phyloP scores from a whole-genome alignment of 2,329 filamentous ascomycete species.

The Aspergillus hiratsukae region DNA sequence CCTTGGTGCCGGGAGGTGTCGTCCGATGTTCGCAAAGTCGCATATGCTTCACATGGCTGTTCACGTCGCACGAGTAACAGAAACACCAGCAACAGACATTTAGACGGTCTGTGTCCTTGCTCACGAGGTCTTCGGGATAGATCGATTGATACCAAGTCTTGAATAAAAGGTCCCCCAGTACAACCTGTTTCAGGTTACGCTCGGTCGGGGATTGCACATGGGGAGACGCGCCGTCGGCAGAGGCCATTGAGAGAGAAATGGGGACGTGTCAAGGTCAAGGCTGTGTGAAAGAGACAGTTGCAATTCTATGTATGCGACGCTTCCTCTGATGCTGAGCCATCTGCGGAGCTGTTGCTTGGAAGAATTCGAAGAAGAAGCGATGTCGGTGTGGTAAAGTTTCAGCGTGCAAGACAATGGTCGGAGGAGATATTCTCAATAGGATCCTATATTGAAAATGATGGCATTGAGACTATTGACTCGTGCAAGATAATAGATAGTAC shows the following conservation, averaged over 20 bases:
- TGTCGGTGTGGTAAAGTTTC: too few relatives aligned
- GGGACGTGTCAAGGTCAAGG: neutral
- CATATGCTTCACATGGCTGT: conserved; percentile 34
- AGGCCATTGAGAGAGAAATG: conserved; percentile 23
- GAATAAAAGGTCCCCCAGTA: conserved; percentile 78
- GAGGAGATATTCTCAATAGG: neutral
- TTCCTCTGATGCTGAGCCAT: neutral
- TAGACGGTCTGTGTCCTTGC: conserved; percentile 54
- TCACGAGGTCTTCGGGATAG: conserved; percentile 67
- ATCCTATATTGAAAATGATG: neutral
- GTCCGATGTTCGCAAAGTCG: conserved; percentile 51
- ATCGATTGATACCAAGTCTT: conserved; percentile 91
- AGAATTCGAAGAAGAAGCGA: neutral
- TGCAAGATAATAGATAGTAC: neutral
- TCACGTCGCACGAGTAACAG: conserved; percentile 64
- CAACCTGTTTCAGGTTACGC: conserved; percentile 81
- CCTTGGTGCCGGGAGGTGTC: conserved; percentile 63
- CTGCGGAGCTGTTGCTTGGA: neutral
- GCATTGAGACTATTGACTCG: neutral
- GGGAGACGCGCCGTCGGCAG: conserved; percentile 17
- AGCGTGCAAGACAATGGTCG: neutral
- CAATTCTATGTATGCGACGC: neutral
- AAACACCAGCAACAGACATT: conserved; percentile 94
- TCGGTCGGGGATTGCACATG: conserved; percentile 43
- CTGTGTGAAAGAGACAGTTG: neutral